Evolutionary conservation across 495 filamentous ascomycete species (phyloP), one percentile per base, ranked within the genome.

Genomic region (Chaetomidium leptoderma): DNA sequence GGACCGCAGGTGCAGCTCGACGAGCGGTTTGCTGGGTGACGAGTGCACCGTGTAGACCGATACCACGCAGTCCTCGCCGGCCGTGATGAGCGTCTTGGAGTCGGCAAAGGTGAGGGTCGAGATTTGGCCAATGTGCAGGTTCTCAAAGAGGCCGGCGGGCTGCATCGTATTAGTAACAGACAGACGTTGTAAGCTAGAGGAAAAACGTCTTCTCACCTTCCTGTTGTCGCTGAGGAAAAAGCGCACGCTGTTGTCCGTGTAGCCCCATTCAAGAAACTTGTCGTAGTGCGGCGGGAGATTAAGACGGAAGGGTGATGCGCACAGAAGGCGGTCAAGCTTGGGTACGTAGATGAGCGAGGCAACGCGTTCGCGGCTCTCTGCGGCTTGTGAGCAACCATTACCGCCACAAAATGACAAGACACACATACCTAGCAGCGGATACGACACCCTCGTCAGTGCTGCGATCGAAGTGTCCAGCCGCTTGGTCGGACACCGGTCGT

Each of bases 211-310:
- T 10, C 64, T 53, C 69, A 84, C 76, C 71, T 86, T 89, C 65
- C 85, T 83, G 55, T 81, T 87, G 50, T 93, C 91, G 46, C 85
- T 80, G 35, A 85, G 79, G 70, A 89, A 96, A 76, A 97, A 97
- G 10, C 93, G 85, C 7, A 97, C 82, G 65, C 89, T 91, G 60
- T 87, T 89, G 74, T 98, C 93, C 7, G 90, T 86, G 67, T 93
- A 97, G 1, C 91, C 93, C 93, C 92, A 97, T 71, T 97, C 91
- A 70, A 98, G 81, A 60, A 88, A 96, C 62, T 91, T 90, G 66
- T 97, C 92, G 60, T 88, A 92, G 30, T 74, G 73, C 5, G 95
- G 92, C 2, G 91, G 90, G 14, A 97, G 86, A 63, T 96, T 92
- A 33, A 96, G 77, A 37, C 89, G 76, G 67, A 92, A 87, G 5